Percentiles rank a stretch among this genome's conserved stretches.
Evolutionary conservation across 1,284 basidiomycete species (phyloP).

Genomic region (Coniophora puteana): DNA sequence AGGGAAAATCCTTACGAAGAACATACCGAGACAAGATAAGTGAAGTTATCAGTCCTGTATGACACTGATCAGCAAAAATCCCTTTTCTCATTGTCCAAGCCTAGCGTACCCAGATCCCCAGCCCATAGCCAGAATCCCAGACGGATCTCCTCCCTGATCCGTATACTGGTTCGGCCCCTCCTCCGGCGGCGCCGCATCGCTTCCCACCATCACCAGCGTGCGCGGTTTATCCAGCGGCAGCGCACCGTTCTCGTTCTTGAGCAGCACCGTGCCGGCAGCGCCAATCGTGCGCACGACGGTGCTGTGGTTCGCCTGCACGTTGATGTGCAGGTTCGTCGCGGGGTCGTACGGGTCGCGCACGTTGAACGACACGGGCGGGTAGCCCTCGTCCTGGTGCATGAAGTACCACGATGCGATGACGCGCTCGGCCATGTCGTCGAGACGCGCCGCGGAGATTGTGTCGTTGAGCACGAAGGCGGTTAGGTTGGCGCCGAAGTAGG

Average conservation of each 20-base stretch:
- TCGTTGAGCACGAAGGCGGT: conserved; percentile 21
- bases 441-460: conserved; percentile 32
- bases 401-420: conserved; percentile 54
- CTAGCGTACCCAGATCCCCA: conserved; percentile 53
- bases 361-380: conserved; percentile 49
- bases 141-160: conserved; percentile 37
- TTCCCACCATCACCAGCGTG: conserved; percentile 20
- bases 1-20: not conserved
- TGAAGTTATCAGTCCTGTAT: conserved; percentile 22
- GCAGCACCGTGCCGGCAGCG: conserved; percentile 52
- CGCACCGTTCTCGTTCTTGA: conserved; percentile 53
- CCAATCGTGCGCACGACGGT: conserved; percentile 54
- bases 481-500: conserved; percentile 41
- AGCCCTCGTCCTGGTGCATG: conserved; percentile 48
- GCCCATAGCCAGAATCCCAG: conserved; percentile 51
- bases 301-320: conserved; percentile 46
- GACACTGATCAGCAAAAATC: not conserved
- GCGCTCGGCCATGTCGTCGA: conserved; percentile 60
- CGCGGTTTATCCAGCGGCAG: conserved; percentile 42
- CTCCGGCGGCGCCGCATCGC: conserved; percentile 48
- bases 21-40: conserved; percentile 25
- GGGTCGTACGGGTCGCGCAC: conserved; percentile 40
- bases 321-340: conserved; percentile 30
- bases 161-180: conserved; percentile 49
- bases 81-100: too few relatives aligned